These are phyloP conservation scores for Excoecaria cochinchinensis DNA, from an alignment of 345 rosid genomes.

Conservation along the genomic window DNA sequence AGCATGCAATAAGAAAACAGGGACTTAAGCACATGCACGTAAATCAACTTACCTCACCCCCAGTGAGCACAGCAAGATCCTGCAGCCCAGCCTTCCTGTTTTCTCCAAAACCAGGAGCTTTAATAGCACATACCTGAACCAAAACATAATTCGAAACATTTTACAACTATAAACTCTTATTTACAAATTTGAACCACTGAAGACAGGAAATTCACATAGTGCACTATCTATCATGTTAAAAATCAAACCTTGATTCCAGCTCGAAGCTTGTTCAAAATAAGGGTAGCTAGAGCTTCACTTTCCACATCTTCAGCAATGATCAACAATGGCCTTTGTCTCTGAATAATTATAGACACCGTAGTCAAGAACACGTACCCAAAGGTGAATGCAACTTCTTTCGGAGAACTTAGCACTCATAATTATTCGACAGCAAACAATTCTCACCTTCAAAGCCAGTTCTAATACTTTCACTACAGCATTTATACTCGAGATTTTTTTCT, in stretches of 20 bases:
- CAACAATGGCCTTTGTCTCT: constrained; percentile 85
- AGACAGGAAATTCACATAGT: background rate
- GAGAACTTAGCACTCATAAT: no score
- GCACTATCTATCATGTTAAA: background rate
- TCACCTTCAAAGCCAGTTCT: constrained; percentile 90
- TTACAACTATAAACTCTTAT: background rate
- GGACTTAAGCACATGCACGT: background rate
- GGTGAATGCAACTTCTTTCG: background rate
- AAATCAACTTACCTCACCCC: constrained; percentile 62
- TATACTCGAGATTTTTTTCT: constrained; percentile 85
- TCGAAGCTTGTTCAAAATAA: constrained; percentile 88
- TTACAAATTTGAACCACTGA: background rate
- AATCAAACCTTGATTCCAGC: constrained; percentile 87
- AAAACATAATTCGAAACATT: constrained; percentile 8
- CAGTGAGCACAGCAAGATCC: constrained; percentile 86
- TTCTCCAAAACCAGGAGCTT: constrained; percentile 99
- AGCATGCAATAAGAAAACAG: background rate
- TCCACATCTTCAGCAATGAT: constrained; percentile 96
- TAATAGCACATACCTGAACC: constrained; percentile 80
- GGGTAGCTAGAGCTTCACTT: constrained; percentile 85
- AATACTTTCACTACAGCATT: constrained; percentile 81
- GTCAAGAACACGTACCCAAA: background rate
- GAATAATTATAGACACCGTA: constrained; percentile 19
- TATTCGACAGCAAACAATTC: background rate
- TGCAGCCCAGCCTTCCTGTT: constrained; percentile 77